Conservation (phyloP, 139 green algal genomes). For the Auxenochlorella pyrenoidosa region DNA sequence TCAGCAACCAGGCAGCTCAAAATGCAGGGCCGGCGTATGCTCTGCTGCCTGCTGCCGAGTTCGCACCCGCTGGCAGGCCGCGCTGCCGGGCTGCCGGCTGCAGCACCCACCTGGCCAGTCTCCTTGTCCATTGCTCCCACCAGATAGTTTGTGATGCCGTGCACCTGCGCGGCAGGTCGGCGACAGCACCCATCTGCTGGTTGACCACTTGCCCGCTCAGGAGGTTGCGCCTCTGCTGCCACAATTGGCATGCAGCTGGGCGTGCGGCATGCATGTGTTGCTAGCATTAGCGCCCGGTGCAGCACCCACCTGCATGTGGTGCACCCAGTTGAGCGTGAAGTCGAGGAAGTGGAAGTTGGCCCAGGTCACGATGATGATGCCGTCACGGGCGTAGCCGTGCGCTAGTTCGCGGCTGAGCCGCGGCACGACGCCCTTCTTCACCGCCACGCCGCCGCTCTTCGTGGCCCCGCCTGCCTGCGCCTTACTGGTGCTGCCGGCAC, state of each 20-base stretch:
- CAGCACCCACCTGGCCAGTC: conserved; percentile 3
- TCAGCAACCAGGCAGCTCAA: neutral
- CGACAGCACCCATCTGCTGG: neutral
- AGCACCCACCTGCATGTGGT: conserved; percentile 62
- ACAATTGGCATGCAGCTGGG: neutral
- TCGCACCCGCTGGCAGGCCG: neutral
- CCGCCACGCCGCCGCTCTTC: neutral
- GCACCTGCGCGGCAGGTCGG: conserved; percentile 3
- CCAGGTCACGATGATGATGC: conserved; percentile 82
- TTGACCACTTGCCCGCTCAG: too few relatives aligned
- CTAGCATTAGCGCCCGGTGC: neutral
- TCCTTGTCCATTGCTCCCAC: conserved; percentile 39
- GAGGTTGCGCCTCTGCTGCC: neutral
- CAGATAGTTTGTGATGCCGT: conserved; percentile 65
- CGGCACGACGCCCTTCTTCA: neutral
- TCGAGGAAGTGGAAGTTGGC: conserved; percentile 95
- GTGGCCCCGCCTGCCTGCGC: neutral
- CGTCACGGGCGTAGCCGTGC: neutral
- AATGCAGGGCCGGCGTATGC: too few relatives aligned
- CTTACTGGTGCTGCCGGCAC: neutral
- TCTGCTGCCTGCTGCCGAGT: too few relatives aligned
- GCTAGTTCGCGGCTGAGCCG: conserved; percentile 22
- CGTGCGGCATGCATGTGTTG: neutral
- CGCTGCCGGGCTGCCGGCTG: neutral
- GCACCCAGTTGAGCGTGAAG: conserved; percentile 92